Base-by-base conservation (phyloP, 2,329 filamentous ascomycete genomes). In the Xylariaceae sp. region DNA sequence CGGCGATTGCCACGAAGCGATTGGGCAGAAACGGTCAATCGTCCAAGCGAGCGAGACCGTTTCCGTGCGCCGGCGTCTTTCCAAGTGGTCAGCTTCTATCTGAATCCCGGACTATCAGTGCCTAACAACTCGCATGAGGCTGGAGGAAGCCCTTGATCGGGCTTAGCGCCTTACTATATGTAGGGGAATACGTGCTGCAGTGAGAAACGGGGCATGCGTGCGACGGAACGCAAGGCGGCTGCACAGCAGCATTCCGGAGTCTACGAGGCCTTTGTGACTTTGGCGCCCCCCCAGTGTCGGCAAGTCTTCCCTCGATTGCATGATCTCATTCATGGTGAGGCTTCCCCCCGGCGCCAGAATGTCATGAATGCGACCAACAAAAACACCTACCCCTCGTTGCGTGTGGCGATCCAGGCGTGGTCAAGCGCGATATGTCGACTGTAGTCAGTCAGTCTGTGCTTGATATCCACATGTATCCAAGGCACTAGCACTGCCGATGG, bases 61-160 rank as follows among this genome's bases (percentile, higher is more conserved):
- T 66, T 67, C 66, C 61, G 66, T 63, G 56, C 59, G 54, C 63
- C 72, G 66, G 73, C 66, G 71, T 61, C 55, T 64, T 72, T 76
- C 73, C 72, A 71, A 73, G 74, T 76, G 74, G 74, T 65, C 69
- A 69, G 68, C 57, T 60, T 57, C 53, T 66, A 65, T 56, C 57
- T 60, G 55, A 59, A 66, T 64, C 65, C 66, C 64, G 60, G 63
- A 59, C 62, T 58, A 64, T 63, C 62, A 60, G 59, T 63, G 62
- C 61, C 63, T 63, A 59, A 64, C 53, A 60, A 62, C 56, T 60
- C 55, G 50, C 46, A 56, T 57, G 61, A 64, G 61, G 58, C 62
- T 59, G 59, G 60, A 59, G 49, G 55, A 56, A 61, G 55, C 53
- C 52, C 63, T 57, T 46, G 36, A 60, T 63, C 60, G 41, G 62